Base-by-base conservation (phyloP, 768 basidiomycete genomes). In the Amanita pseudoporphyria region DNA sequence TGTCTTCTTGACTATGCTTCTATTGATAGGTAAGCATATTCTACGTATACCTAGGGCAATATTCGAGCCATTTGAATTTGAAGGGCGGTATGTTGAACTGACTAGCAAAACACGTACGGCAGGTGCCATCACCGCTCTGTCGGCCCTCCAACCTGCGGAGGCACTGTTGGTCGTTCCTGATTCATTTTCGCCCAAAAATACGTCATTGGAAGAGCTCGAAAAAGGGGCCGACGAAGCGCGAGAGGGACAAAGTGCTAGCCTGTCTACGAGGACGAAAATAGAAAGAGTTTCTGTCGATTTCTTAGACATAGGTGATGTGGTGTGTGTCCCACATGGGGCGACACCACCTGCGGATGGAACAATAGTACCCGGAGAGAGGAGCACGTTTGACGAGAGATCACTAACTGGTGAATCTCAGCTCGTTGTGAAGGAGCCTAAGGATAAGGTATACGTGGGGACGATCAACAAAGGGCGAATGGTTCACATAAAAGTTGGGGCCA, bases 1-100 rank as follows among this genome's bases (percentile, higher is more conserved):
- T 12, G 80, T 89, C 9, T 86, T 93, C 56, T 65, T 93, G 43
- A 82, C 87, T 24, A 77, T 87, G 72, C 89, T 93, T 62, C 71
- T 91, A 22, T 70, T 92, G 3, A 69, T 73, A 38, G 89, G 89
- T 74, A 47, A 45, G 54, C 16, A 38, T 16, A 14, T 32, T 28
- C 12, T 14, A 28, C 37, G 44, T 21, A 51, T 36, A 9, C 28
- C 28, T 13, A 51, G 14, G 53, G 1, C 40, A 24, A 47, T 24
- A 49, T 49, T 21, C 46, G 32, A 36, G 9, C 53, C 24, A 26
- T 38, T 36, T 5, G 9, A 37, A 26, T 38, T 36, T 5, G 9
- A 26, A 82, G 84, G 84, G 3, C 73, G 80, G 1, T 83, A 67
- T 55, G 60, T 84, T 41, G 84, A 87, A 55, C 74, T 77, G 0